Base-by-base conservation (phyloP, 2,329 filamentous ascomycete genomes). In the Incumbomyces lentus region DNA sequence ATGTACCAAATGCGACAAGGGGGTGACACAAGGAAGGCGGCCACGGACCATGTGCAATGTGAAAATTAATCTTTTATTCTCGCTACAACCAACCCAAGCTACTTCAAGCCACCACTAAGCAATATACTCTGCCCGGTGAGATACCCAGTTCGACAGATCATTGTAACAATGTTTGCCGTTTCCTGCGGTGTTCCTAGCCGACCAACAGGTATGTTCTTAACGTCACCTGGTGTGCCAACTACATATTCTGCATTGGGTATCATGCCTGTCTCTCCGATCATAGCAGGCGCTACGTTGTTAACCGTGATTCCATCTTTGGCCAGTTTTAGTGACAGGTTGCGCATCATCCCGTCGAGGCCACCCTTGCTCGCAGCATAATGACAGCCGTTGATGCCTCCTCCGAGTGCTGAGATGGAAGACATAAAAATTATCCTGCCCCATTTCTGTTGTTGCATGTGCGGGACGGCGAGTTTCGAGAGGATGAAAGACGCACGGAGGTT, bases 341-440 rank as follows among this genome's bases (percentile, higher is more conserved):
- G 76, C 74, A 81, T 81, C 74, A 82, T 76, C 2, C 75, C 75
- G 3, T 73, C 76, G 50, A 83, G 60, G 2, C 78, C 79, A 6
- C 73, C 78, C 60, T 81, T 81, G 22, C 73, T 76, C 2, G 78
- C 76, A 3, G 55, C 54, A 38, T 58, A 58, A 70, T 70, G 68
- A 48, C 76, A 78, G 16, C 78, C 78, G 55, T 82, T 82, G 52
- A 81, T 76, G 1, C 79, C 79, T 12, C 76, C 78, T 1, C 79
- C 79, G 32, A 75, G 70, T 1, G 73, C 78, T 10, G 79, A 76
- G 50, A 83, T 80, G 34, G 75, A 79, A 8, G 75, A 79, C 53
- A 82, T 72, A 55, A 79, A 79, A 46, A 82, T 68, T 56, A 83
- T 77, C 3, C 80, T 68, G 2, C 80, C 80, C 79, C 79, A 83